These are phyloP conservation scores for Ambrosiella xylebori DNA, from an alignment of 2,329 filamentous ascomycete species.

Conservation along the genomic window DNA sequence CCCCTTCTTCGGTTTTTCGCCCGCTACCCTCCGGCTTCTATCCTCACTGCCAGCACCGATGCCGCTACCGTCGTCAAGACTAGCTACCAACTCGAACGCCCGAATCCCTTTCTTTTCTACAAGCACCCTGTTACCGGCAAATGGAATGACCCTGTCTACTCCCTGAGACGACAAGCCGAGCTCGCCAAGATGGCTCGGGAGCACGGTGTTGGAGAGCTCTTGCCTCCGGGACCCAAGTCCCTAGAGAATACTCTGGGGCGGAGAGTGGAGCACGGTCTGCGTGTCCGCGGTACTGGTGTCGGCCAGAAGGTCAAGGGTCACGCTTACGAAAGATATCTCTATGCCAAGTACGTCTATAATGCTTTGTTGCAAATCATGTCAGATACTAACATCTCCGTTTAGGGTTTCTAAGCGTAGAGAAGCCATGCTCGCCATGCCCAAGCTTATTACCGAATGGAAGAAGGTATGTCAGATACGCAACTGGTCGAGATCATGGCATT, in stretches of 20 bases:
- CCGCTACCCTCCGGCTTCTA: conserved; percentile 60
- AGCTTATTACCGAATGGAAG: conserved; percentile 85
- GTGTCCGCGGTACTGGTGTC: conserved; percentile 82
- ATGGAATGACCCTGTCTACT: conserved; percentile 73
- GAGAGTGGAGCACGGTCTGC: conserved; percentile 61
- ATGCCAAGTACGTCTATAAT: conserved; percentile 42
- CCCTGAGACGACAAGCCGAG: conserved; percentile 74
- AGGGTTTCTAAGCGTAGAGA: conserved; percentile 76
- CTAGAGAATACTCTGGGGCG: conserved; percentile 52
- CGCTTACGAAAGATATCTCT: conserved; percentile 73
- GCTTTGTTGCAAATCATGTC: neutral
- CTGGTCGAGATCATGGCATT: neutral
- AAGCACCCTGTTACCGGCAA: conserved; percentile 63
- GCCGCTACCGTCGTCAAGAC: conserved; percentile 24
- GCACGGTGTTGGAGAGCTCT: conserved; percentile 62
- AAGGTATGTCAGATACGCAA: conserved; percentile 39
- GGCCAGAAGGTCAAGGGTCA: conserved; percentile 93
- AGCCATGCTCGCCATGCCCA: conserved; percentile 90
- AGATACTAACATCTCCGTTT: conserved; percentile 10
- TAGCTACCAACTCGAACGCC: conserved; percentile 37
- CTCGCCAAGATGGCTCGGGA: conserved; percentile 69
- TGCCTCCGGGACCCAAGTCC: conserved; percentile 63
- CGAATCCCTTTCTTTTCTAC: conserved; percentile 67
- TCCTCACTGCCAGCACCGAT: conserved; percentile 30
- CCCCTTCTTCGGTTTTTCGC: conserved; percentile 76